Evolutionary conservation across 2,329 filamentous ascomycete species (phyloP).

Genomic region (Metarhizium rileyi): DNA sequence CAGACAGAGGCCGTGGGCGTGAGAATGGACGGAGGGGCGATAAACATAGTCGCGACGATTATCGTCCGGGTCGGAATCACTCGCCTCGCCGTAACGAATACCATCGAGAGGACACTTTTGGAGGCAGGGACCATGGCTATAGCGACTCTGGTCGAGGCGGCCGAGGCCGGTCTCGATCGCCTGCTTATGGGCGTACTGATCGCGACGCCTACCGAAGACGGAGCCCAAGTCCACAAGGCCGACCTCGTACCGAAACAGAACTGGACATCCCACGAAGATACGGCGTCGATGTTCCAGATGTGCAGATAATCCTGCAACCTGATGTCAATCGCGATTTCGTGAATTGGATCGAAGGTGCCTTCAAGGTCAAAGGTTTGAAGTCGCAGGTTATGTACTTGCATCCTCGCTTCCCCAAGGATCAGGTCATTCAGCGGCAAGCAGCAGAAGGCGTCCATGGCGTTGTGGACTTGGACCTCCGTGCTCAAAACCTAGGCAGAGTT

Average conservation of each 20-base stretch:
- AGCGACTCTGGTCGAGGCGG: constrained; percentile 30
- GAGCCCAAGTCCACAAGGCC: constrained; percentile 55
- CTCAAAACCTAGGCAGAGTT: constrained; percentile 64
- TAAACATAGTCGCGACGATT: constrained; percentile 50
- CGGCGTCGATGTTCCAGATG: constrained; percentile 71
- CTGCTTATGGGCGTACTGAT: constrained; percentile 34
- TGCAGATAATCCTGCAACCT: constrained; percentile 76
- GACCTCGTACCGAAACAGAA: constrained; percentile 41
- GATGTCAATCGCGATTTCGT: constrained; percentile 74
- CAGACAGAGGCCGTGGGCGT: constrained; percentile 44
- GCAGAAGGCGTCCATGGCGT: constrained; percentile 83
- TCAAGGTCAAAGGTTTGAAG: constrained; percentile 60
- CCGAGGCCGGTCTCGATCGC: constrained; percentile 61
- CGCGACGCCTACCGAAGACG: constrained; percentile 52
- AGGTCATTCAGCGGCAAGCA: constrained; percentile 76
- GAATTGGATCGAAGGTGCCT: constrained; percentile 68
- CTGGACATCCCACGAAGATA: constrained; percentile 65
- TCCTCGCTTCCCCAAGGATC: constrained; percentile 63
- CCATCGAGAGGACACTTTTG: constrained; percentile 49
- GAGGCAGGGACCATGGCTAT: constrained; percentile 38
- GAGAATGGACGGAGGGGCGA: constrained; percentile 34
- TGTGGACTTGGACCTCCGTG: constrained; percentile 60
- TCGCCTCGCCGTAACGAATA: constrained; percentile 48
- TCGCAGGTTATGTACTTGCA: constrained; percentile 73
- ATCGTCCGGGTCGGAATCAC: constrained; percentile 50